Evolutionary conservation across 805 yeast species (phyloP), one percentile per base, ranked within the genome.

Genomic region (Candida maris): DNA sequence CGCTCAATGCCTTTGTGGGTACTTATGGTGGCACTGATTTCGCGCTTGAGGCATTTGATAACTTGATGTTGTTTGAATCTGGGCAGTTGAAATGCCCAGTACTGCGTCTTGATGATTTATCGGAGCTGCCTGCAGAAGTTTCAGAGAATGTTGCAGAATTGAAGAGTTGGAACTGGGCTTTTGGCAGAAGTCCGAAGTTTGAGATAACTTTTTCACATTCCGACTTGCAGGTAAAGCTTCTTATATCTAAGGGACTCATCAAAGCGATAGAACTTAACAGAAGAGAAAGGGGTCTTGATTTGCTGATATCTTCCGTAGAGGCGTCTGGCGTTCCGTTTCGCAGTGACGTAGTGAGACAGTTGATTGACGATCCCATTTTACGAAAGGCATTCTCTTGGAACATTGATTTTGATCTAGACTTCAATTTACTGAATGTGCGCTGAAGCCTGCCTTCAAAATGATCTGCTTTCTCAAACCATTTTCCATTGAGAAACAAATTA

Each of bases 141-240:
- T 19, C 37, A 2, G 49, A 64, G 3, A 62, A 64, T 1, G 66
- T 68, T 21, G 39, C 59, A 0, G 69, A 68, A 19, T 60, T 86
- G 14, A 52, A 62, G 28, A 58, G 68, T 15, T 82, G 93, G 84
- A 64, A 73, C 2, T 89, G 96, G 95, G 74, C 64, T 24, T 87
- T 64, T 57, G 89, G 87, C 1, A 65, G 70, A 15, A 82, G 96
- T 0, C 96, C 97, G 0, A 69, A 66, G 40, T 93, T 91, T 56
- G 66, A 71, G 27, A 77, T 84, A 39, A 49, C 52, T 1, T 54
- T 83, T 14, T 51, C 49, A 3, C 59, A 64, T 27, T 56, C 57
- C 0, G 56, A 60, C 4, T 16, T 46, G 6, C 34, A 26, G 44
- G 54, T 40, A 56, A 64, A 9, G 44, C 67, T 46, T 36, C 32